Conservation (phyloP, 106 monocot genomes). For the Gastrodia elata region DNA sequence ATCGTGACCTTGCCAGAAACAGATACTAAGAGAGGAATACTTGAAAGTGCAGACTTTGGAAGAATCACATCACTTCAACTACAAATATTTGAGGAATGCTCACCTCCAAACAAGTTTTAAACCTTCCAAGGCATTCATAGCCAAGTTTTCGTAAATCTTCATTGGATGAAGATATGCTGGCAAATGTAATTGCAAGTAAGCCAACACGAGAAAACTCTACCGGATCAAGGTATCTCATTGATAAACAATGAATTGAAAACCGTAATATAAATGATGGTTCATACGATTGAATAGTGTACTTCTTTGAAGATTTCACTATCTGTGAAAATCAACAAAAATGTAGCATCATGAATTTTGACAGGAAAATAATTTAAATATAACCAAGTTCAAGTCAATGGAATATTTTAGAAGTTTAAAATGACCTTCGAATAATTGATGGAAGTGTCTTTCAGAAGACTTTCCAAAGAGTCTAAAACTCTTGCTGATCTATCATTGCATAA, state of each 20-base stretch:
- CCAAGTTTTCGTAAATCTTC: constrained; percentile 65
- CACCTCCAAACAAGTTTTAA: constrained; percentile 65
- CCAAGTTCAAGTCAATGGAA: neutral
- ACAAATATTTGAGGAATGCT: neutral
- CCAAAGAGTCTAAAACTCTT: constrained; percentile 25
- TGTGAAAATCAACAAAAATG: constrained; percentile 10
- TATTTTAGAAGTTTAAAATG: neutral
- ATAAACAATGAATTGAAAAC: constrained; percentile 63
- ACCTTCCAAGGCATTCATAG: constrained; percentile 63
- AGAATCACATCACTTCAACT: neutral
- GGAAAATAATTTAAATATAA: neutral
- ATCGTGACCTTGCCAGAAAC: neutral
- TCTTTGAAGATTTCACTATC: constrained; percentile 20
- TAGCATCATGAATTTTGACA: constrained; percentile 3
- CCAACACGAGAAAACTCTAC: constrained; percentile 77
- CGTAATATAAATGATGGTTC: constrained; percentile 77
- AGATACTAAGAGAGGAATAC: neutral
- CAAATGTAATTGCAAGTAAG: constrained; percentile 67
- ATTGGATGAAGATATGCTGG: constrained; percentile 79
- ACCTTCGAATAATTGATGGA: constrained; percentile 26
- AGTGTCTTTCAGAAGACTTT: constrained; percentile 40
- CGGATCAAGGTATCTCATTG: constrained; percentile 71
- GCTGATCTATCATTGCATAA: constrained; percentile 51
- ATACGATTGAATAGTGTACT: constrained; percentile 28
- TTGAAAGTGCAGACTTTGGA: neutral